A percentile compares a stretch with the other conserved stretches of the same genome.
These are phyloP conservation scores for Pseudodiploospora longispora DNA, from an alignment of 2,329 filamentous ascomycete genomes.

Conservation along the genomic window DNA sequence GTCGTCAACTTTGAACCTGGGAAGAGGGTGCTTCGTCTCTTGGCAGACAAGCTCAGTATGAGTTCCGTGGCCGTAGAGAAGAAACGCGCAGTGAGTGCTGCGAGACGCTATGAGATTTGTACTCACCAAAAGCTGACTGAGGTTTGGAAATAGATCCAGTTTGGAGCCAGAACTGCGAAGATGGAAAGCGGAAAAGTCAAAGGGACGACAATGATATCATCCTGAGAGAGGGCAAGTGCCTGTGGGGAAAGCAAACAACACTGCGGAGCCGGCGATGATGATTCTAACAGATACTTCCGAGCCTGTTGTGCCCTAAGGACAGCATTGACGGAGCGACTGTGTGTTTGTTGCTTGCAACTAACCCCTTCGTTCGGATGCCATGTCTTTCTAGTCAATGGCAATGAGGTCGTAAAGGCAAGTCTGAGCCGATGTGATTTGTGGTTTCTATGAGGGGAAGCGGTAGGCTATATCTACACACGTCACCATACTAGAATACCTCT, in stretches of 20 bases:
- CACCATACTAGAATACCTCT: too few relatives aligned
- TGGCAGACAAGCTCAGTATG: conserved; percentile 71
- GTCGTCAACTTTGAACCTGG: conserved; percentile 55
- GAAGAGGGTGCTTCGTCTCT: conserved; percentile 71
- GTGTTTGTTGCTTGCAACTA: conserved; percentile 40
- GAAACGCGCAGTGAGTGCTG: conserved; percentile 41
- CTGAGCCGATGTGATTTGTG: conserved; percentile 39
- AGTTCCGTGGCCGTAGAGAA: conserved; percentile 68
- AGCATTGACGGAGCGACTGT: conserved; percentile 22
- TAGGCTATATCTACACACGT: too few relatives aligned
- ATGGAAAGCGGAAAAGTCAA: conserved; percentile 65
- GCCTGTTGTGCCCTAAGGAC: conserved; percentile 26
- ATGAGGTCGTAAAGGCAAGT: conserved; percentile 58
- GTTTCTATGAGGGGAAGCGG: background rate
- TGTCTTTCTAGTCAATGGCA: conserved; percentile 19
- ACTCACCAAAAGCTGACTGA: background rate
- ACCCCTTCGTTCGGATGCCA: conserved; percentile 31
- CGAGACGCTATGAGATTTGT: background rate
- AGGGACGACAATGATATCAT: conserved; percentile 53
- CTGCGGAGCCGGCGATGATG: conserved; percentile 48
- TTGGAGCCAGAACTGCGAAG: conserved; percentile 74
- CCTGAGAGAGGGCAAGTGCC: conserved; percentile 22
- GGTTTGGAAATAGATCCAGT: conserved; percentile 56
- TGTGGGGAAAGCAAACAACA: background rate
- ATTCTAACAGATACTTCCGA: conserved; percentile 70